Evolutionary conservation across 2,329 filamentous ascomycete species (phyloP), one percentile per base, ranked within the genome.

Genomic region (Nemania sp.): DNA sequence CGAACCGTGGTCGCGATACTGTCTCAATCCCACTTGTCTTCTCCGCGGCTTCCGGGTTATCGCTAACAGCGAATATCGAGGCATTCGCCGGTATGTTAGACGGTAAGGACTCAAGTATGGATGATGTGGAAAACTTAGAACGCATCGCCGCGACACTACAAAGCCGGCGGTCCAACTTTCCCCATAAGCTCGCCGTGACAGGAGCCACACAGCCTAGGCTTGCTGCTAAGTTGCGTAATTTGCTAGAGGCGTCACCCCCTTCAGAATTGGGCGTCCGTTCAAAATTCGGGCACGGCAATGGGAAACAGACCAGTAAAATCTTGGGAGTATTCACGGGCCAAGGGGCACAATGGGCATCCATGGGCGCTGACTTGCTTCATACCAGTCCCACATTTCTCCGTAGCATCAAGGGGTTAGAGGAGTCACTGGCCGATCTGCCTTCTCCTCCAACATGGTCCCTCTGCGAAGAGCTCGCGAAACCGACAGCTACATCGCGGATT

Each of bases 291-390:
- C n/a, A n/a, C n/a, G n/a, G n/a, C n/a, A n/a, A n/a, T n/a, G n/a
- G n/a, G n/a, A 12, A 5, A 4, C 4, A 31, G 4, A 37, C 15
- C 3, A n/a, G 33, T 24, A 56, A 48, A 4, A 60, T 61, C 3
- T 17, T 66, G 2, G 64, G 55, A 19, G 58, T 67, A 5, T 66
- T 67, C 39, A 66, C 64, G 2, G 64, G 62, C 6, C 63, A 66
- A 49, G 67, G 66, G 5, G 65, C 66, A 0, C 66, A 69, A 33
- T 69, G 63, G 63, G 34, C 61, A 4, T 33, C 51, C 0, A 70
- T 72, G 68, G 67, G 64, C 5, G 52, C 52, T 0, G 42, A 63
- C 7, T 45, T 69, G 8, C 41, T 63, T 11, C 23, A 19, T 3
- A 14, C 31, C 2, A 60, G 50, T n/a, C 17, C 23, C 0, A 42